Percentiles rank a stretch among this genome's conserved stretches.
Conservation (phyloP, 495 filamentous ascomycete genomes). For the Hypoxylon cercidicola region DNA sequence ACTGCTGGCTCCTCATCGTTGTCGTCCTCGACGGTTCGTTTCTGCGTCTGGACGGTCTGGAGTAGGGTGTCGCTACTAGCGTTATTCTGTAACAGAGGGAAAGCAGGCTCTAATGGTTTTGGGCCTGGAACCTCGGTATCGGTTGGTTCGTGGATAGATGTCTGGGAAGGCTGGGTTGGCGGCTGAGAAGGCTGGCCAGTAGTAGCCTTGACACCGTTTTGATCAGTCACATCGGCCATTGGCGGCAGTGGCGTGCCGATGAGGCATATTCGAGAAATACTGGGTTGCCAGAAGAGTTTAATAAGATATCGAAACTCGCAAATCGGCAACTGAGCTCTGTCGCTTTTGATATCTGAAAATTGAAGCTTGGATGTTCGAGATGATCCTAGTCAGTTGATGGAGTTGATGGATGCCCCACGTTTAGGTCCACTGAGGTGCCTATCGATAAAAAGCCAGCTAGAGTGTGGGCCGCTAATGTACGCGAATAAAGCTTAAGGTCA, state of each 20-base stretch:
- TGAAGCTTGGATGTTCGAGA: too few relatives aligned
- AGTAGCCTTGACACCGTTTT: constrained; percentile 24
- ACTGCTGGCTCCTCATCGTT: constrained; percentile 73
- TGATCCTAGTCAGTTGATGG: too few relatives aligned
- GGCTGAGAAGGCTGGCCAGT: constrained; percentile 35
- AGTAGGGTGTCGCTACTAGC: constrained; percentile 48
- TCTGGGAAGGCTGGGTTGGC: constrained; percentile 7
- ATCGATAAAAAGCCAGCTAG: too few relatives aligned
- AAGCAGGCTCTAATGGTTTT: constrained; percentile 43
- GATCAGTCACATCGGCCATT: constrained; percentile 38
- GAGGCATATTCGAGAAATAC: constrained; percentile 24
- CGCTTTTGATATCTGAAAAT: too few relatives aligned
- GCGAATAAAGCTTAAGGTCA: too few relatives aligned
- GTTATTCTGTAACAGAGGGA: constrained; percentile 57
- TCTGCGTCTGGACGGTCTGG: constrained; percentile 43
- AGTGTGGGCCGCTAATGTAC: too few relatives aligned
- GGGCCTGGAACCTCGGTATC: constrained; percentile 13
- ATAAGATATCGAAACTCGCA: not conserved
- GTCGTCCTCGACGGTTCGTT: constrained; percentile 59
- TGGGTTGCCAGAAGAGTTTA: not conserved
- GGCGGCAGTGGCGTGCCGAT: not conserved
- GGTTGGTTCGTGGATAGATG: constrained; percentile 11
- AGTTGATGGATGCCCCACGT: too few relatives aligned
- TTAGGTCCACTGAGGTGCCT: too few relatives aligned
- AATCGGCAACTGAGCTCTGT: too few relatives aligned